Evolutionary conservation across 345 rosid genomes (phyloP), one percentile per base, ranked within the genome.

Genomic region (Excoecaria agallocha): DNA sequence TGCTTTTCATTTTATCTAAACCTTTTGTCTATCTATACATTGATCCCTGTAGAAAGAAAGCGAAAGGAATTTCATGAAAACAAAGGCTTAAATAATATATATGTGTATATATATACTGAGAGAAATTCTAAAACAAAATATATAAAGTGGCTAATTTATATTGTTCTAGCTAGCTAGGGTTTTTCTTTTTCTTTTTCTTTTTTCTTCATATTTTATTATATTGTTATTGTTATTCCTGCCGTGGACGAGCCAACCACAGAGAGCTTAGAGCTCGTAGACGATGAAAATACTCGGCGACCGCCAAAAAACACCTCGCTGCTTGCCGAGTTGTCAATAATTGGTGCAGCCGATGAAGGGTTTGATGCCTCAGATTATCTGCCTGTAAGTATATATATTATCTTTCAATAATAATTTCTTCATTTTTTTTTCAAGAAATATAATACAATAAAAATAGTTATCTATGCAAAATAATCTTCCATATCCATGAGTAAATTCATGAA

Each of bases 281-380:
- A 59, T 93, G 93, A 78, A 88, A 93, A 70, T 96, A 91, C 83
- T 96, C 99, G 0, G 95, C 89, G 0, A 91, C 85, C 0, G 93
- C 96, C 60, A 96, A 76, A 69, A 96, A 72, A 78, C 98, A 88
- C 60, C 95, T 83, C 12, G 99, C 99, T 25, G 91, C 87, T 82
- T 96, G 99, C 39, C 92, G 91, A 37, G 84, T 89, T 19, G 99
- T 93, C 58, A 96, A 79, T 69, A 93, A 30, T 58, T 93, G 96
- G 49, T 85, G 84, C 71, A 96, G 79, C 67, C 93, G 88, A 66
- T 89, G 96, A 35, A 96, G 52, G 41, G 90, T 88, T 70, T 93
- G 98, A 74, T 89, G 96, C 85, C 99, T 93, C 90, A 96, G 59
- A 81, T 88, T 85, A 79, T 96, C 99, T 20, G 95, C 99, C 99